These are phyloP conservation scores for Thalassiosira sp. DNA, from an alignment of 352 stramenopile species.

Conservation along the genomic window DNA sequence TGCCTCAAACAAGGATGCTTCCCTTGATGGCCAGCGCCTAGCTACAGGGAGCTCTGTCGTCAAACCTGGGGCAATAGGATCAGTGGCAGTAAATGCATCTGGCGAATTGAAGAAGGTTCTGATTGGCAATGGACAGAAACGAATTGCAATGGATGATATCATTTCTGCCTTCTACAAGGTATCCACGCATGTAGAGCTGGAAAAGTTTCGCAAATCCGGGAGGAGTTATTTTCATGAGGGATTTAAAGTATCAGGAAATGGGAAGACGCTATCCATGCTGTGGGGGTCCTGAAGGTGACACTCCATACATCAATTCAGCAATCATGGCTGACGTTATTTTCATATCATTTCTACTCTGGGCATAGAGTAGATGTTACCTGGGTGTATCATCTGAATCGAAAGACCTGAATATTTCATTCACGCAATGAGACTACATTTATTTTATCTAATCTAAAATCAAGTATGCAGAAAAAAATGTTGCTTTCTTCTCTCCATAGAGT, in stretches of 20 bases:
- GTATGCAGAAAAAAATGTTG: too few species aligned
- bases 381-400: too few species aligned
- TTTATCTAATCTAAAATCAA: too few species aligned
- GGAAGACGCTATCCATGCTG: background rate
- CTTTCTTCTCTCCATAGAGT: too few species aligned
- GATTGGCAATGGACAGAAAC: background rate
- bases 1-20: constrained; percentile 1
- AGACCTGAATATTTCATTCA: too few species aligned
- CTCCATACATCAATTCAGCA: too few species aligned
- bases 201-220: constrained; percentile 14
- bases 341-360: too few species aligned
- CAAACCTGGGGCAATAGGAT: background rate
- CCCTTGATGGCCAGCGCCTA: background rate
- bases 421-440: too few species aligned
- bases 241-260: background rate
- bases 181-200: constrained; percentile 9
- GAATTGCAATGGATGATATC: constrained; percentile 3
- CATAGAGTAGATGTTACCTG: too few species aligned
- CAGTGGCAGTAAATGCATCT: background rate
- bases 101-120: background rate
- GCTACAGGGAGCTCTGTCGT: background rate
- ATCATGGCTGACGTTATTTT: too few species aligned
- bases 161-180: constrained; percentile 7
- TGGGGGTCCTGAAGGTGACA: constrained; percentile 5
- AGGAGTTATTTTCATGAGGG: constrained; percentile 15